phyloP scores from a whole-genome alignment of 805 yeast species.

The Yamadazyma tumulicola region DNA sequence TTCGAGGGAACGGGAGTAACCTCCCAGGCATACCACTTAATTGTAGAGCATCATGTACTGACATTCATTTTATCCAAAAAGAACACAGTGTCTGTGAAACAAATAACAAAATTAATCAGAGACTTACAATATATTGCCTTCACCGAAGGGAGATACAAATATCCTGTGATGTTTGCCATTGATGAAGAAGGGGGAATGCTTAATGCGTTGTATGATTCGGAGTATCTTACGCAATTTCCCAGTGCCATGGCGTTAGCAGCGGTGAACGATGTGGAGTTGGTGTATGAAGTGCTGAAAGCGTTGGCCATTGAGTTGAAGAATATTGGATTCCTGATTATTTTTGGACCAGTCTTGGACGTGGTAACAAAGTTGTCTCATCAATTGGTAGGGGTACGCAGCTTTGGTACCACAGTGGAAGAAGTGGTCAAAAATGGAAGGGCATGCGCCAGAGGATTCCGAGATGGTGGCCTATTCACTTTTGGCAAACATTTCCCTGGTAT shows the following conservation, averaged over 20 bases:
- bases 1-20: constrained; percentile 54
- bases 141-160: constrained; percentile 42
- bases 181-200: constrained; percentile 67
- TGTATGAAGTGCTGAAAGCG: constrained; percentile 51
- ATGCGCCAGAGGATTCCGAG: constrained; percentile 49
- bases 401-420: constrained; percentile 58
- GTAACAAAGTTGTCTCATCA: constrained; percentile 54
- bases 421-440: constrained; percentile 53
- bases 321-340: constrained; percentile 53
- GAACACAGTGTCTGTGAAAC: constrained; percentile 48
- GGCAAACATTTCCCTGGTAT: constrained; percentile 70
- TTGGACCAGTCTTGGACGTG: constrained; percentile 64
- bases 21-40: constrained; percentile 49
- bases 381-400: constrained; percentile 56
- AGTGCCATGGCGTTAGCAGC: constrained; percentile 66
- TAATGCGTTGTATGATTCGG: constrained; percentile 53
- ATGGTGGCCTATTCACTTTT: constrained; percentile 51
- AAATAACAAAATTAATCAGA: constrained; percentile 45
- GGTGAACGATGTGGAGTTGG: constrained; percentile 46
- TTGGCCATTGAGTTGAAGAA: constrained; percentile 49
- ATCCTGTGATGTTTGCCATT: constrained; percentile 54
- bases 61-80: constrained; percentile 50
- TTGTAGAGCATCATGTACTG: constrained; percentile 48
- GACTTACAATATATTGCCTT: constrained; percentile 55
- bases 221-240: constrained; percentile 53